Percentiles rank a stretch among this genome's conserved stretches.
Evolutionary conservation across 257 asterid species (phyloP).

Genomic region (Solanum infundibuliforme): DNA sequence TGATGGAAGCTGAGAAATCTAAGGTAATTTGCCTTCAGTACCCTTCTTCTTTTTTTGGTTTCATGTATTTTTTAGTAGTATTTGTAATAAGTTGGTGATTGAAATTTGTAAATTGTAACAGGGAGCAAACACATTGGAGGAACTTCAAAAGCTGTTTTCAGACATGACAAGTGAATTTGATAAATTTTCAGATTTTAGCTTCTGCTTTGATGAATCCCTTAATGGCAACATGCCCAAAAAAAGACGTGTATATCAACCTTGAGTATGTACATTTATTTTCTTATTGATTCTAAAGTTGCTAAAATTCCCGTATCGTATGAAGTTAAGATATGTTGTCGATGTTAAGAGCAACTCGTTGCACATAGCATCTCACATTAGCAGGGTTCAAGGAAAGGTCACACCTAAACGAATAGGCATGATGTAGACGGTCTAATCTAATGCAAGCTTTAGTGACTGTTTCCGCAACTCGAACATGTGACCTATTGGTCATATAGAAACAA

Average conservation of each 20-base stretch:
- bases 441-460: neutral
- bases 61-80: neutral
- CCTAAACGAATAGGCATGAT: too few relatives aligned
- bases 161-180: conserved; percentile 7
- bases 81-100: neutral
- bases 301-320: neutral
- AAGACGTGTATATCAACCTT: neutral
- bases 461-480: too few relatives aligned
- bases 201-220: neutral
- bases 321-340: neutral
- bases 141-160: conserved; percentile 11
- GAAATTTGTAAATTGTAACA: neutral
- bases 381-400: too few relatives aligned
- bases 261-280: neutral
- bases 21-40: neutral
- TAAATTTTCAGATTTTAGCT: neutral
- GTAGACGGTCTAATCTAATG: neutral
- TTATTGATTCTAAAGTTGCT: neutral
- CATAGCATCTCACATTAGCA: neutral
- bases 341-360: too few relatives aligned
- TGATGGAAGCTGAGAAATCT: conserved; percentile 13
- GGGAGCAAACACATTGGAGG: conserved; percentile 17
- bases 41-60: neutral
- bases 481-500: too few relatives aligned
- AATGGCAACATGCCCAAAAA: neutral